phyloP scores from a whole-genome alignment of 768 basidiomycete species.

The Mycena olivaceomarginata region DNA sequence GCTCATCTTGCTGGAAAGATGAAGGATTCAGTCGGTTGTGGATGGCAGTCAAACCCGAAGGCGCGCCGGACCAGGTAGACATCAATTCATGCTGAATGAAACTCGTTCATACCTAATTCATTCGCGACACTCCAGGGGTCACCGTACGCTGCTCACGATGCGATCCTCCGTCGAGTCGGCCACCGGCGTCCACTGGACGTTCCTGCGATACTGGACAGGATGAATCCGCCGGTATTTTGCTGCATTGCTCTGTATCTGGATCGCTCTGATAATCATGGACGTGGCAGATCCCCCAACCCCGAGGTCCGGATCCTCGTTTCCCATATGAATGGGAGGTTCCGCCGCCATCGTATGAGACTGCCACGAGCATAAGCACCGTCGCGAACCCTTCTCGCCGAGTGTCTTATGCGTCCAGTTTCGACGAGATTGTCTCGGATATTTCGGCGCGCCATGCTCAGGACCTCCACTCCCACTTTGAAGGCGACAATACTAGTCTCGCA shows the following conservation, averaged over 20 bases:
- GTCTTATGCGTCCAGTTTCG: neutral
- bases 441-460: neutral
- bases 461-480: neutral
- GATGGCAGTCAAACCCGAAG: constrained; percentile 29
- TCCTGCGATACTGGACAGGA: constrained; percentile 24
- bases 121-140: constrained; percentile 13
- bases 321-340: constrained; percentile 39
- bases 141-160: constrained; percentile 37
- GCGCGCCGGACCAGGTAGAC: constrained; percentile 27
- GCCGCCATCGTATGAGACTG: constrained; percentile 41
- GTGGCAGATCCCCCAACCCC: constrained; percentile 4
- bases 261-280: neutral
- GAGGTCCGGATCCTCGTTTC: constrained; percentile 17
- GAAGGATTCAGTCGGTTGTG: constrained; percentile 30
- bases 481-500: neutral
- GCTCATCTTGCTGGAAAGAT: neutral
- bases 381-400: neutral
- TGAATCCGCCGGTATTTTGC: constrained; percentile 14
- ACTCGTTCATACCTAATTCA: neutral
- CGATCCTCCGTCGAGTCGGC: constrained; percentile 12
- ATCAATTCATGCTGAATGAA: neutral
- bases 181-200: neutral
- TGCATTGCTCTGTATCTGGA: too few relatives aligned
- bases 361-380: constrained; percentile 16
- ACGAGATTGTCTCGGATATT: neutral